Evolutionary conservation across 2,329 filamentous ascomycete genomes (phyloP).

Genomic region (Hymenoscyphus occultus): DNA sequence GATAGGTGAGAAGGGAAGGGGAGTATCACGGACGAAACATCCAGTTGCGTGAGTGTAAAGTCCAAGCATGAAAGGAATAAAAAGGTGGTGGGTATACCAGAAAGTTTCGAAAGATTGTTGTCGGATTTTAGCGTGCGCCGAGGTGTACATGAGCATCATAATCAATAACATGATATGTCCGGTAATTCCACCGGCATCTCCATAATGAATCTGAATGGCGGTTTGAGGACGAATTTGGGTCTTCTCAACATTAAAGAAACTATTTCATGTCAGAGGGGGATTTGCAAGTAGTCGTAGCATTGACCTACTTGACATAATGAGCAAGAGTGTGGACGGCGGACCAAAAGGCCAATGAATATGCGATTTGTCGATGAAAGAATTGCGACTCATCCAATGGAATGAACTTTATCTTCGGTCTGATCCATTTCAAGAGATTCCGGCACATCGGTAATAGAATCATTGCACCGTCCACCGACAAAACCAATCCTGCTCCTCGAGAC

Average conservation of each 20-base stretch:
- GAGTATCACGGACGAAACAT: constrained; percentile 89
- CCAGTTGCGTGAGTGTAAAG: constrained; percentile 95
- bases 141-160: constrained; percentile 98
- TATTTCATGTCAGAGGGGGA: constrained; percentile 37
- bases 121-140: constrained; percentile 85
- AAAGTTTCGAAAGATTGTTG: constrained; percentile 98
- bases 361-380: constrained; percentile 95
- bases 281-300: not conserved
- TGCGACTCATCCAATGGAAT: constrained; percentile 93
- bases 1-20: constrained; percentile 74
- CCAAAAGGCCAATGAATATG: constrained; percentile 84
- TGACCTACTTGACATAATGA: constrained; percentile 88
- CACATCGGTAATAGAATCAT: constrained; percentile 94
- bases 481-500: constrained; percentile 87
- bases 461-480: constrained; percentile 78
- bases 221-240: constrained; percentile 75
- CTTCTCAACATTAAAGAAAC: constrained; percentile 93
- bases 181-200: constrained; percentile 84
- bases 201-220: constrained; percentile 89
- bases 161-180: constrained; percentile 98
- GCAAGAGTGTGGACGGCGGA: constrained; percentile 70
- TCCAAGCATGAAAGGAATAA: constrained; percentile 88
- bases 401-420: constrained; percentile 84
- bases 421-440: constrained; percentile 77
- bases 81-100: constrained; percentile 99